Conservation (phyloP, 257 asterid species). For the Gynochthodes officinalis region DNA sequence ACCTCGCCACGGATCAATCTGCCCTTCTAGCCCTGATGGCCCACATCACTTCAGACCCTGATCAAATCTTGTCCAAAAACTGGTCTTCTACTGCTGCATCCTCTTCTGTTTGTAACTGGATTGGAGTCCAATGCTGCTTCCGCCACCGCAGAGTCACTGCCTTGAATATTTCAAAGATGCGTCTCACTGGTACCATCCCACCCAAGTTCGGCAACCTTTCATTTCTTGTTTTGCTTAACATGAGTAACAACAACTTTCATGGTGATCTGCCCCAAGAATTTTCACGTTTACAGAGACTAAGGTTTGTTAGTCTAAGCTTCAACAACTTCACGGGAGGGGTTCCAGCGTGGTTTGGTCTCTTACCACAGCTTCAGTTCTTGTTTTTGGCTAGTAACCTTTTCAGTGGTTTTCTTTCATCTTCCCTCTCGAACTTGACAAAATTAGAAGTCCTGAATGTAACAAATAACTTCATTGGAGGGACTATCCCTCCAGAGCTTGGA, state of each 20-base stretch:
- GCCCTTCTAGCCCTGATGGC: neutral
- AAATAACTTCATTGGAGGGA: no score
- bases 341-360: no score
- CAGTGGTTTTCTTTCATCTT: neutral
- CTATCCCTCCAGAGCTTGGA: no score
- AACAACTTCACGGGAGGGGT: neutral
- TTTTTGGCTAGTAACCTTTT: neutral
- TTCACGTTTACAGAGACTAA: no score
- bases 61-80: neutral
- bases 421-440: neutral
- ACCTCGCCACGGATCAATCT: neutral
- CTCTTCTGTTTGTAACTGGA: constrained; percentile 7
- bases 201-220: neutral
- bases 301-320: no score
- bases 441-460: neutral
- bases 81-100: neutral
- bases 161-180: neutral
- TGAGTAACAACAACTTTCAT: no score
- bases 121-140: neutral
- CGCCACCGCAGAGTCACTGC: neutral
- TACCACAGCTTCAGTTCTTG: neutral
- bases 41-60: constrained; percentile 3
- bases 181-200: neutral
- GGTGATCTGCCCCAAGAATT: no score
- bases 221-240: no score